Conservation (phyloP, 345 rosid species). For the Chamaenerion angustifolium region DNA sequence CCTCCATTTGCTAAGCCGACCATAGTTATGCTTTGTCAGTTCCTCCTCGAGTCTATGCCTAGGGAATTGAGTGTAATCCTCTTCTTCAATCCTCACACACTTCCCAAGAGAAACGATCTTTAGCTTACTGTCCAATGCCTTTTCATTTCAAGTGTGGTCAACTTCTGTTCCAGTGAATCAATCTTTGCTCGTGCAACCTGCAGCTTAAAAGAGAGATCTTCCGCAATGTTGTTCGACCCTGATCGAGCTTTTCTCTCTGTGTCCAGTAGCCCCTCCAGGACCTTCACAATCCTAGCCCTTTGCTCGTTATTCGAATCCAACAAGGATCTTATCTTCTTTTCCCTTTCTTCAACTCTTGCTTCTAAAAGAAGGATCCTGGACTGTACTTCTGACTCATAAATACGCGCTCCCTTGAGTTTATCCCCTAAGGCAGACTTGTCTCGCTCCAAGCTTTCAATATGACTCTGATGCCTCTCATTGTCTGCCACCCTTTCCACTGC, state of each 20-base stretch:
- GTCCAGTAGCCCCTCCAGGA: slow-evolving; percentile 67
- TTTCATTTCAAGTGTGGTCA: slow-evolving; percentile 66
- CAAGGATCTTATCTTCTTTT: slow-evolving; percentile 79
- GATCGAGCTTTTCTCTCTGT: slow-evolving; percentile 73
- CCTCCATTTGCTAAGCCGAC: too few species aligned
- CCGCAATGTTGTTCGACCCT: slow-evolving; percentile 60
- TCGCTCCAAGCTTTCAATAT: slow-evolving; percentile 65
- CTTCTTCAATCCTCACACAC: slow-evolving; percentile 51
- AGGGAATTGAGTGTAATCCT: slow-evolving; percentile 65
- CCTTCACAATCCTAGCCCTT: slow-evolving; percentile 67
- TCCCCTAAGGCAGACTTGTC: slow-evolving; percentile 47
- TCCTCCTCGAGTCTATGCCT: slow-evolving; percentile 76
- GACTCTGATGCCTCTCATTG: slow-evolving; percentile 74
- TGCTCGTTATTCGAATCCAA: slow-evolving; percentile 63
- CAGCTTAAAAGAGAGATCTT: slow-evolving; percentile 67
- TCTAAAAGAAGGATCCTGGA: slow-evolving; percentile 58
- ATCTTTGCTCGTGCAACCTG: slow-evolving; percentile 76
- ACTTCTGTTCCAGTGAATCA: slow-evolving; percentile 68
- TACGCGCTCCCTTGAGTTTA: slow-evolving; percentile 43
- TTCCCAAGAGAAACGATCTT: slow-evolving; percentile 65
- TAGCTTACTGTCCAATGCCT: slow-evolving; percentile 70
- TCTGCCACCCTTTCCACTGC: slow-evolving; percentile 87
- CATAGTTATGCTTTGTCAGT: slow-evolving; percentile 69
- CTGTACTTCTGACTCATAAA: slow-evolving; percentile 57
- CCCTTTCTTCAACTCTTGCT: slow-evolving; percentile 84